Evolutionary conservation across 805 yeast species (phyloP).

Genomic region (Starmera dryadoides): DNA sequence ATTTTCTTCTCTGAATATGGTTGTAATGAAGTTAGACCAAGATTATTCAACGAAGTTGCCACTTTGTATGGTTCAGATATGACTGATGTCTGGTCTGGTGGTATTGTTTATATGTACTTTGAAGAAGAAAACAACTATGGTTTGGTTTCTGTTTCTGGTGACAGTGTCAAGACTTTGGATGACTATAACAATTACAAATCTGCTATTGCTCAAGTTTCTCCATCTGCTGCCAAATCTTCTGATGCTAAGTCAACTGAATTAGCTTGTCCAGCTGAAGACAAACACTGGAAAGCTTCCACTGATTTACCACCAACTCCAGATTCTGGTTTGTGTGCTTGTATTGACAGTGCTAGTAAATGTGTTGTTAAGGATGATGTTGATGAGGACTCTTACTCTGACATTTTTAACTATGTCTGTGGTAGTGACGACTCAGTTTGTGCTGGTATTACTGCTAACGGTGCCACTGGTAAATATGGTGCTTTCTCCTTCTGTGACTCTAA

Average conservation of each 20-base stretch:
- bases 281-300: conserved; percentile 62
- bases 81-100: conserved; percentile 88
- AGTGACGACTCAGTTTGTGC: conserved; percentile 43
- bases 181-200: conserved; percentile 60
- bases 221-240: conserved; percentile 38
- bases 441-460: conserved; percentile 57
- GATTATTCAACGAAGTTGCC: conserved; percentile 65
- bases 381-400: conserved; percentile 47
- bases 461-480: conserved; percentile 61
- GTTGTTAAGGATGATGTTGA: conserved; percentile 50
- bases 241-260: conserved; percentile 34
- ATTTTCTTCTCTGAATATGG: conserved; percentile 80
- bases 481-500: conserved; percentile 65
- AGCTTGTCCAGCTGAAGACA: conserved; percentile 52
- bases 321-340: conserved; percentile 55
- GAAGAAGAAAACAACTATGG: conserved; percentile 73
- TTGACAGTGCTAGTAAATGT: conserved; percentile 48
- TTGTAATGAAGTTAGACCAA: conserved; percentile 63
- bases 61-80: conserved; percentile 57
- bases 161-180: conserved; percentile 46
- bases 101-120: conserved; percentile 82
- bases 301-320: conserved; percentile 77
- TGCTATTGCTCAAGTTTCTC: conserved; percentile 47
- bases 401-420: conserved; percentile 55
- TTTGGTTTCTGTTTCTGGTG: conserved; percentile 46